Evolutionary conservation across 2,329 filamentous ascomycete genomes (phyloP).

Genomic region (Colletotrichum graminicola): DNA sequence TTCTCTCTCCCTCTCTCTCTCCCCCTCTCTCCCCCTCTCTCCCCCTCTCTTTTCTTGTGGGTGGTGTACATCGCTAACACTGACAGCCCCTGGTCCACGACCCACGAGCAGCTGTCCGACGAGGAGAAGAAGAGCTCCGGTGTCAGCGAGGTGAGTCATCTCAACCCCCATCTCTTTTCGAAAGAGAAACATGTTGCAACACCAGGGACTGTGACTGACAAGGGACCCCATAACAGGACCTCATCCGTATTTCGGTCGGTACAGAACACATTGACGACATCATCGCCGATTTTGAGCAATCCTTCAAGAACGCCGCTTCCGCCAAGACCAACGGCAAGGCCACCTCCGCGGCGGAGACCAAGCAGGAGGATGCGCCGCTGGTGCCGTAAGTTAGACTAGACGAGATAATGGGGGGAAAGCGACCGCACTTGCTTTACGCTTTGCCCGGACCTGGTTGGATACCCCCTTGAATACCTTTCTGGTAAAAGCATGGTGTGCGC

Average conservation of each 20-base stretch:
- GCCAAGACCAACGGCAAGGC: slow-evolving; percentile 53
- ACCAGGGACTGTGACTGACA: background rate
- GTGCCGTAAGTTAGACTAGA: slow-evolving; percentile 45
- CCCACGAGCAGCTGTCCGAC: slow-evolving; percentile 89
- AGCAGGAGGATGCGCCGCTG: slow-evolving; percentile 54
- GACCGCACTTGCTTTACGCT: background rate
- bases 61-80: background rate
- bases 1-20: too few relatives aligned
- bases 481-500: background rate
- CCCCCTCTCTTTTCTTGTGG: background rate
- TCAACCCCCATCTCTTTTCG: background rate
- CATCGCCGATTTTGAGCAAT: slow-evolving; percentile 94
- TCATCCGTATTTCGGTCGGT: slow-evolving; percentile 94
- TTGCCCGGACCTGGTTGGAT: slow-evolving; percentile 12
- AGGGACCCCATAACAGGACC: slow-evolving; percentile 67
- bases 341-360: slow-evolving; percentile 45
- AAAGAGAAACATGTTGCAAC: background rate
- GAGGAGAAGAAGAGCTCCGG: slow-evolving; percentile 85
- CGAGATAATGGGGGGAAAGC: background rate
- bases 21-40: too few relatives aligned
- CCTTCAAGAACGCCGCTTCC: slow-evolving; percentile 74
- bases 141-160: slow-evolving; percentile 74
- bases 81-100: slow-evolving; percentile 84
- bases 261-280: slow-evolving; percentile 98
- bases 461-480: slow-evolving; percentile 4